Conservation (phyloP, 2,329 filamentous ascomycete genomes). For the Trichoderma asperellum region DNA sequence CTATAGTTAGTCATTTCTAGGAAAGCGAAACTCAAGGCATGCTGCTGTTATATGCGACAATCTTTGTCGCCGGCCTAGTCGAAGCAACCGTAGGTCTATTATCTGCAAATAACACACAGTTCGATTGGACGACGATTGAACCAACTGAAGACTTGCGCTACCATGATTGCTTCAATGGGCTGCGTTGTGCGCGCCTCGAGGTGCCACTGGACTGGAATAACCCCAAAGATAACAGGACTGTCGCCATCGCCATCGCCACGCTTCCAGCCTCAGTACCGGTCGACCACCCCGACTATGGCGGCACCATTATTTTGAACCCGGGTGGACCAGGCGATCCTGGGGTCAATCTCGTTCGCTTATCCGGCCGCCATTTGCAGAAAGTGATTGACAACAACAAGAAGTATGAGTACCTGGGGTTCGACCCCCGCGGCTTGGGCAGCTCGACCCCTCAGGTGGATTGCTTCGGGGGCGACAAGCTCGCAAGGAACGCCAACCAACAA, state of each 20-base stretch:
- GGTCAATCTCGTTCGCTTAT: constrained; percentile 35
- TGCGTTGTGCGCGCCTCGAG: constrained; percentile 46
- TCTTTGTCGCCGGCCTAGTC: no score
- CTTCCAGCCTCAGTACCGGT: constrained; percentile 45
- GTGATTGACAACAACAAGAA: constrained; percentile 37
- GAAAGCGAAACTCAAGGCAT: no score
- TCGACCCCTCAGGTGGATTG: constrained; percentile 46
- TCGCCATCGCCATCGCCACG: constrained; percentile 46
- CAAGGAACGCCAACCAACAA: no score
- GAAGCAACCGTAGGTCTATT: no score
- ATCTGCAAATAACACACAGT: no score
- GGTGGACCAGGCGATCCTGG: constrained; percentile 50
- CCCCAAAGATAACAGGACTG: constrained; percentile 34
- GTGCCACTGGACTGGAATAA: constrained; percentile 49
- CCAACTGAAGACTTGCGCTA: no score
- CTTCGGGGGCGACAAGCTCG: constrained; percentile 32
- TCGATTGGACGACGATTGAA: no score
- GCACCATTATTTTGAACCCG: constrained; percentile 49
- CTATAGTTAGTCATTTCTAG: no score
- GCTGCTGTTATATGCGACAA: no score
- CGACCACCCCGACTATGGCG: constrained; percentile 43
- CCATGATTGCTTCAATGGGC: constrained; percentile 42
- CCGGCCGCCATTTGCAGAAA: constrained; percentile 37
- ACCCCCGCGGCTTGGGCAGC: constrained; percentile 46
- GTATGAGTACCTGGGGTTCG: constrained; percentile 48